Conservation (phyloP, 2,329 filamentous ascomycete species). For the Colletotrichum karsti region DNA sequence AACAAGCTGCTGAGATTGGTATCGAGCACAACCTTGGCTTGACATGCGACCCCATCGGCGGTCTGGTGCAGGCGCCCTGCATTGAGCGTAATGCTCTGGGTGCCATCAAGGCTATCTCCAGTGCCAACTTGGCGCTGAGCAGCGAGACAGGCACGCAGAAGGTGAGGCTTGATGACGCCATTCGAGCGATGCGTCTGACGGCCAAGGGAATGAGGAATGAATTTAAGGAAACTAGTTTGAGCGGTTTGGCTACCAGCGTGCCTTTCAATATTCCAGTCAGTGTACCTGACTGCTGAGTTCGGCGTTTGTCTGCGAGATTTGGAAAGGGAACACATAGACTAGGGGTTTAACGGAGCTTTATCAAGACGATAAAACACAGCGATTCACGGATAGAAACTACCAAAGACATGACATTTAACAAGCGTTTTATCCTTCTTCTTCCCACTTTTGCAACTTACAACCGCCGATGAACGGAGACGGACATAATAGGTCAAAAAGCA, state of each 20-base stretch:
- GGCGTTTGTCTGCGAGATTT: not conserved
- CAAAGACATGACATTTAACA: no score
- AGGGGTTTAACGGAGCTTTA: no score
- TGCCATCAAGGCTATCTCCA: conserved; percentile 59
- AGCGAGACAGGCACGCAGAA: conserved; percentile 56
- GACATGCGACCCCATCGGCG: conserved; percentile 60
- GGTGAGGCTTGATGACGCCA: conserved; percentile 59
- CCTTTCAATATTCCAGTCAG: conserved; percentile 59
- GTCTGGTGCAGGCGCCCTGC: conserved; percentile 59
- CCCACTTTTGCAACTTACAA: no score
- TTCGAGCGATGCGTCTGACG: conserved; percentile 58
- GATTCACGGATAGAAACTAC: no score
- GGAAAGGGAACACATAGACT: not conserved
- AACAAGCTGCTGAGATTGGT: conserved; percentile 60
- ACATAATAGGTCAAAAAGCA: no score
- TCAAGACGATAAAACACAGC: not conserved
- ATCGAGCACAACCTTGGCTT: conserved; percentile 61
- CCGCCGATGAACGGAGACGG: no score
- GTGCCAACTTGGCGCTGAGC: conserved; percentile 55
- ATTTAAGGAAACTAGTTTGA: conserved; percentile 62
- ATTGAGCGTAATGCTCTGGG: conserved; percentile 61
- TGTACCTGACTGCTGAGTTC: conserved; percentile 56
- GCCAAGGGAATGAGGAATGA: conserved; percentile 61
- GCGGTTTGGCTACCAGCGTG: conserved; percentile 58
- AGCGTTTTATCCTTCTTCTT: no score